Conservation (phyloP, 2,329 filamentous ascomycete species). For the Fusarium sp. region DNA sequence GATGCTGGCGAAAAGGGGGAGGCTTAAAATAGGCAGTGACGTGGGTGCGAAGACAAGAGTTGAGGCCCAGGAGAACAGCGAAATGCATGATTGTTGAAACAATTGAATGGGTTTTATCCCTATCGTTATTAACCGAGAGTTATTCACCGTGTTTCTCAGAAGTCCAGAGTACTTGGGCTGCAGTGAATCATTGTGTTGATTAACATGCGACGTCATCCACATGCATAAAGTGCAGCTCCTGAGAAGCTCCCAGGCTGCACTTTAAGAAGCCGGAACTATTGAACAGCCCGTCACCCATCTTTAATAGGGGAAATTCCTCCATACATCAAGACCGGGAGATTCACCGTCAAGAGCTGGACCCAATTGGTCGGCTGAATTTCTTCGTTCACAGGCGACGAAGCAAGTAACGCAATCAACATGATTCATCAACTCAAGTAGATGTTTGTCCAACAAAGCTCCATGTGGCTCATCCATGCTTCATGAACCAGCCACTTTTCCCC, state of each 20-base stretch:
- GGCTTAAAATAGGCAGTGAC: constrained; percentile 8
- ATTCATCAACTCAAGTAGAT: neutral
- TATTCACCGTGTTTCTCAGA: neutral
- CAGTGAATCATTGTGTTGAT: neutral
- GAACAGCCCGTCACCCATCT: neutral
- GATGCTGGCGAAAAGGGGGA: constrained; percentile 33
- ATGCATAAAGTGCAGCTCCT: neutral
- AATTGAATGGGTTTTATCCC: neutral
- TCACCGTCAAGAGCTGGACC: neutral
- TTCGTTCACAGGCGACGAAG: neutral
- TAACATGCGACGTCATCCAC: neutral
- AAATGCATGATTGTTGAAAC: neutral
- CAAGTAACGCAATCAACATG: neutral
- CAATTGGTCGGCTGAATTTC: neutral
- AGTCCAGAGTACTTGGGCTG: neutral
- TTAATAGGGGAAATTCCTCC: neutral
- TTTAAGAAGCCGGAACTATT: neutral
- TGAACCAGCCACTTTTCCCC: neutral
- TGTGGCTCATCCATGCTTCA: neutral
- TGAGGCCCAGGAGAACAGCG: neutral
- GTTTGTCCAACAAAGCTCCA: neutral
- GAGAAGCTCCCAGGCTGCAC: neutral
- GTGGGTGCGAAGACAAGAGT: neutral
- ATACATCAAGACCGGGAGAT: neutral
- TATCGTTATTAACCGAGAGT: neutral